Percentiles rank a stretch among this genome's conserved stretches.
These are phyloP conservation scores for Auricularia sp. DNA, from an alignment of 768 basidiomycete genomes.

Conservation along the genomic window DNA sequence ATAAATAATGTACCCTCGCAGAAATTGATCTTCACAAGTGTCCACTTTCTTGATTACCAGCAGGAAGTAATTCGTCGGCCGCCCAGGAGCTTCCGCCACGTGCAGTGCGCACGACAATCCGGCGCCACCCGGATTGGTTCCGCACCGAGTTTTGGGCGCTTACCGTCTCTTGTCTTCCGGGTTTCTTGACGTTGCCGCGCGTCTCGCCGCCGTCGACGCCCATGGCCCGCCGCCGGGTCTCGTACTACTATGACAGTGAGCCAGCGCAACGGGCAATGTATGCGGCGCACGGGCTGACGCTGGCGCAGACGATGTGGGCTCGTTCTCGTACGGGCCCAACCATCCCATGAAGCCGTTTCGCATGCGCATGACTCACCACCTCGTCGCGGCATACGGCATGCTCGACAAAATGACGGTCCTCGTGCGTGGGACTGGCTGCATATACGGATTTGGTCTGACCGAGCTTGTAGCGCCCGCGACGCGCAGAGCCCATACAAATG, in stretches of 20 bases:
- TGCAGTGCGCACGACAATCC: too few species aligned
- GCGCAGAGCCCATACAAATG: slow-evolving; percentile 32
- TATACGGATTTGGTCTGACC: not conserved
- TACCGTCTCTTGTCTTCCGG: too few species aligned
- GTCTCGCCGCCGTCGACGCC: too few species aligned
- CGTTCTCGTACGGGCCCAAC: slow-evolving; percentile 28
- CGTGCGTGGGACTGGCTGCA: slow-evolving; percentile 15
- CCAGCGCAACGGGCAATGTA: not conserved
- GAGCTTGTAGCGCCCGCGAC: slow-evolving; percentile 22
- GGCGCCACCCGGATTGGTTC: too few species aligned
- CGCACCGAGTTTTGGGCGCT: too few species aligned
- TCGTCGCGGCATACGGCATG: slow-evolving; percentile 35
- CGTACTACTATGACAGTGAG: slow-evolving; percentile 74
- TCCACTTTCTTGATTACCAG: too few species aligned
- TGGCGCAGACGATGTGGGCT: slow-evolving; percentile 22
- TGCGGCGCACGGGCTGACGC: not conserved
- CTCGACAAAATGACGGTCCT: slow-evolving; percentile 35
- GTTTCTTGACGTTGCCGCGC: too few species aligned
- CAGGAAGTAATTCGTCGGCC: too few species aligned
- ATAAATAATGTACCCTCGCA: too few species aligned
- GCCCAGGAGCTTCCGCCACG: too few species aligned
- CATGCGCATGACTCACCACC: slow-evolving; percentile 39
- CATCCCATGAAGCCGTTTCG: slow-evolving; percentile 40
- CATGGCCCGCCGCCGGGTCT: slow-evolving; percentile 32
- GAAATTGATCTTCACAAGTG: too few species aligned